phyloP scores from a whole-genome alignment of 768 basidiomycete genomes.

The Pholiota microspora region DNA sequence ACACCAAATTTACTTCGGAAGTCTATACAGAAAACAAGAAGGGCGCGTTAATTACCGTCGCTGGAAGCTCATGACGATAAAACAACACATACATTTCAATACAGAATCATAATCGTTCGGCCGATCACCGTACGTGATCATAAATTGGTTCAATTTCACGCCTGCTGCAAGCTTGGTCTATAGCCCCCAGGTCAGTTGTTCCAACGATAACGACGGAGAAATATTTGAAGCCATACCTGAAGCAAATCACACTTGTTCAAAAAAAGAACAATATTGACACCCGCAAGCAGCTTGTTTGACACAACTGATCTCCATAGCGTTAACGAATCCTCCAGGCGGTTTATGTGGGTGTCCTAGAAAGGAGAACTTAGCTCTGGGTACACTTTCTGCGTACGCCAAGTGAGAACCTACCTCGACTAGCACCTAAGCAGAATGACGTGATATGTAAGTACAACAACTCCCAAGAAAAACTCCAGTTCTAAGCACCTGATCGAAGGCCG shows the following conservation, averaged over 20 bases:
- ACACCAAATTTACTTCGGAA: slow-evolving; percentile 72
- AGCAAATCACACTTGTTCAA: slow-evolving; percentile 81
- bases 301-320: slow-evolving; percentile 71
- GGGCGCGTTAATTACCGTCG: neutral
- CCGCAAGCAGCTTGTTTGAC: slow-evolving; percentile 68
- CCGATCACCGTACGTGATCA: slow-evolving; percentile 69
- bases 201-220: neutral
- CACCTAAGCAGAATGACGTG: slow-evolving; percentile 33
- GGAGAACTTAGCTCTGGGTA: slow-evolving; percentile 7
- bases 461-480: slow-evolving; percentile 4
- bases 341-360: slow-evolving; percentile 65
- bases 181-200: slow-evolving; percentile 4
- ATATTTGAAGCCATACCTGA: slow-evolving; percentile 39
- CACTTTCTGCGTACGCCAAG: slow-evolving; percentile 3
- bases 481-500: slow-evolving; percentile 73
- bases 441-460: slow-evolving; percentile 1
- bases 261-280: slow-evolving; percentile 80
- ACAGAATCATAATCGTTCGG: slow-evolving; percentile 80
- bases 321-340: slow-evolving; percentile 79
- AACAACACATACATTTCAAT: slow-evolving; percentile 57
- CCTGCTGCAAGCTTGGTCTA: slow-evolving; percentile 78
- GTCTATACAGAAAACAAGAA: slow-evolving; percentile 38
- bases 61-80: neutral
- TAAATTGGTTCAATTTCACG: slow-evolving; percentile 65
- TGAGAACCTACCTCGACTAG: slow-evolving; percentile 59